A percentile compares a stretch with the other conserved stretches of the same genome.
Conservation (phyloP, 345 rosid species). For the Eucalyptus victrix region DNA sequence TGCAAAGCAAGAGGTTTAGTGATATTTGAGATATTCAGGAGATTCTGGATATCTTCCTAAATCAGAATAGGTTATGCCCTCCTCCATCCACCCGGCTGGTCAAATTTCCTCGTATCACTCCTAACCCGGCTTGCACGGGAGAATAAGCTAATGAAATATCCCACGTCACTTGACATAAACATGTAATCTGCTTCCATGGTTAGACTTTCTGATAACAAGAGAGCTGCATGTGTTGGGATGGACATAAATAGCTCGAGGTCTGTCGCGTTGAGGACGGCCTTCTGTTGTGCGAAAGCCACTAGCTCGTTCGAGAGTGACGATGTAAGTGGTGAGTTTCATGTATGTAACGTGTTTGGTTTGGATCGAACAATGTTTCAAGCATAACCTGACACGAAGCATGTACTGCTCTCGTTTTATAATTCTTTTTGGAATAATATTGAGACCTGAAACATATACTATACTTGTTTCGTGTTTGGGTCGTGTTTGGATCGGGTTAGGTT, state of each 20-base stretch:
- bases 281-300: not conserved
- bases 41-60: not conserved
- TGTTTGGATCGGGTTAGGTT: rapidly evolving
- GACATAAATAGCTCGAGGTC: not conserved
- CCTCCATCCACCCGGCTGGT: no score
- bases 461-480: no score
- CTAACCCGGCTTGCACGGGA: not conserved
- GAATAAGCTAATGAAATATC: not conserved
- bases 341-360: no score
- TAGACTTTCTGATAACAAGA: not conserved
- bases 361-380: rapidly evolving
- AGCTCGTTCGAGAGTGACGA: not conserved
- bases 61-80: not conserved
- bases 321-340: not conserved
- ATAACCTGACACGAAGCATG: no score
- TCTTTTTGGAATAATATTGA: no score
- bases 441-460: rapidly evolving
- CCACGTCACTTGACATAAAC: no score
- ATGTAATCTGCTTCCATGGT: no score
- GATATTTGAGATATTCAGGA: not conserved
- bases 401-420: no score
- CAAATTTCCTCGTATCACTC: no score
- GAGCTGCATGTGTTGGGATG: not conserved
- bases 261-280: not conserved
- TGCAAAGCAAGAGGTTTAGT: not conserved